phyloP scores from a whole-genome alignment of 768 basidiomycete genomes.

The Macrolepiota albuminosa region DNA sequence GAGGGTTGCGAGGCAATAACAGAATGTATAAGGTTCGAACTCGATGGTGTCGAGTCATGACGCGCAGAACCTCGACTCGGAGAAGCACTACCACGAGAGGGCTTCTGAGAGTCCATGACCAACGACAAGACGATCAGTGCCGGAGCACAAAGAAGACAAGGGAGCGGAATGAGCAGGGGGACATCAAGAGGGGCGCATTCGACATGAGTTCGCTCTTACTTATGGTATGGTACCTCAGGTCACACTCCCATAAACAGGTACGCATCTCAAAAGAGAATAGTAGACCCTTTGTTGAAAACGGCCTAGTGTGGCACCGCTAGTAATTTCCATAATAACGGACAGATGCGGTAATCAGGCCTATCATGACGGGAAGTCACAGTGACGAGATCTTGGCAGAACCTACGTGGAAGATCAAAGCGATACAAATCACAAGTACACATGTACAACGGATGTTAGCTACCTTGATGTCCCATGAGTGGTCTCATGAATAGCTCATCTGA shows the following conservation, averaged over 20 bases:
- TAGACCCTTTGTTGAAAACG: slow-evolving; percentile 10
- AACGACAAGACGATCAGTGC: slow-evolving; percentile 3
- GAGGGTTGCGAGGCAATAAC: slow-evolving; percentile 28
- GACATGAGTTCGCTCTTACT: slow-evolving; percentile 21
- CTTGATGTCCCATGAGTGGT: slow-evolving; percentile 7
- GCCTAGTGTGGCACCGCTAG: slow-evolving; percentile 27
- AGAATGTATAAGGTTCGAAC: slow-evolving; percentile 15
- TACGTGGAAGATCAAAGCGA: slow-evolving; percentile 6
- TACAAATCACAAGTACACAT: neutral
- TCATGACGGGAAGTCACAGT: slow-evolving; percentile 19
- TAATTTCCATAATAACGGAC: slow-evolving; percentile 33
- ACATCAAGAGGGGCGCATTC: slow-evolving; percentile 12
- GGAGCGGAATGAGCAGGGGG: slow-evolving; percentile 7
- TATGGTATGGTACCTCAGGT: slow-evolving; percentile 29
- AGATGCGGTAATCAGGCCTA: slow-evolving; percentile 26
- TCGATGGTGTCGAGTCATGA: slow-evolving; percentile 17
- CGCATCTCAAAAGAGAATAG: slow-evolving; percentile 30
- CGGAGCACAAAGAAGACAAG: slow-evolving; percentile 5
- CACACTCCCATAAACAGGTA: slow-evolving; percentile 27
- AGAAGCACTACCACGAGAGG: slow-evolving; percentile 5
- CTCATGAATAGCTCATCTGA: slow-evolving; percentile 12
- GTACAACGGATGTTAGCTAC: neutral
- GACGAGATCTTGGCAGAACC: slow-evolving; percentile 9
- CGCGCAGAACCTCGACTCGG: slow-evolving; percentile 21
- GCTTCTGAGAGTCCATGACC: slow-evolving; percentile 14